Conservation (phyloP, 73 alveolate species). For the Blepharisma japonicum region DNA sequence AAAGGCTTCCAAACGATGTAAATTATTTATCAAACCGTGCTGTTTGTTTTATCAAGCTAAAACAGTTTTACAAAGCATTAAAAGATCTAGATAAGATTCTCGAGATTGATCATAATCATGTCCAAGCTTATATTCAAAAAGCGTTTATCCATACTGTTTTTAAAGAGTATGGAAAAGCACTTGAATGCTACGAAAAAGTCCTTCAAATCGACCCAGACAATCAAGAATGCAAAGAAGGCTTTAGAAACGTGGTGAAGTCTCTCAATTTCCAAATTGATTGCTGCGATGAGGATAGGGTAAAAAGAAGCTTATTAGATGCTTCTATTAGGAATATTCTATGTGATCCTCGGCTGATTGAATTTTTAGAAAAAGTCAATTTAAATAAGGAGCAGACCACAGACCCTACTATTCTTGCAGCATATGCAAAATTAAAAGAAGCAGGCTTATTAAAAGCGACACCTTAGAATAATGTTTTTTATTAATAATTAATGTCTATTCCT, state of each 20-base stretch:
- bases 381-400: too few relatives aligned
- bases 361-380: too few relatives aligned
- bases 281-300: slow-evolving; percentile 86
- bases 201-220: slow-evolving; percentile 50
- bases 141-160: background rate
- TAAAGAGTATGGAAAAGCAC: slow-evolving; percentile 36
- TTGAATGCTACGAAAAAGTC: slow-evolving; percentile 41
- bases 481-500: too few relatives aligned
- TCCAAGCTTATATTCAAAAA: slow-evolving; percentile 73
- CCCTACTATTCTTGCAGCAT: too few relatives aligned
- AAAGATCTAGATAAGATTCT: slow-evolving; percentile 80
- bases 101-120: slow-evolving; percentile 72
- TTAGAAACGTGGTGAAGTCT: slow-evolving; percentile 61
- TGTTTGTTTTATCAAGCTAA: slow-evolving; percentile 72
- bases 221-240: slow-evolving; percentile 66
- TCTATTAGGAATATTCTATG: too few relatives aligned
- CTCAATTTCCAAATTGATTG: slow-evolving; percentile 63
- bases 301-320: too few relatives aligned
- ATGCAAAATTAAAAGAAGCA: too few relatives aligned
- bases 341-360: too few relatives aligned
- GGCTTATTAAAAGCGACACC: too few relatives aligned
- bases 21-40: slow-evolving; percentile 85
- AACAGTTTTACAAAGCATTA: slow-evolving; percentile 78
- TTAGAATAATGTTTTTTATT: too few relatives aligned
- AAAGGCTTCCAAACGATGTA: slow-evolving; percentile 79